A percentile compares a stretch with the other conserved stretches of the same genome.
These are phyloP conservation scores for Aspergillus olivimuriae DNA, from an alignment of 495 filamentous ascomycete species.

Conservation along the genomic window DNA sequence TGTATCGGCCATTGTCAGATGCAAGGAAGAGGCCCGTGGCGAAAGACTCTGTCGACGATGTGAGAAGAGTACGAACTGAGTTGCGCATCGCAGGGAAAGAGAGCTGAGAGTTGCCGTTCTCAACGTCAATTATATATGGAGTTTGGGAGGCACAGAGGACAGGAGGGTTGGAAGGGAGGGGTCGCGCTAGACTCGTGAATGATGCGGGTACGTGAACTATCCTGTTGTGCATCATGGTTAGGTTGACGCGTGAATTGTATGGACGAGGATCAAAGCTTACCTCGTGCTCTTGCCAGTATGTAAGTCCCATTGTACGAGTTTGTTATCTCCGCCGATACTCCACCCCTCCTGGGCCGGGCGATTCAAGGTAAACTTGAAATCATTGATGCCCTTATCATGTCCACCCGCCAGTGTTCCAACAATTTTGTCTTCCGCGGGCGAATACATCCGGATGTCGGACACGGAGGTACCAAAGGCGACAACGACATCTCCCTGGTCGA, in stretches of 20 bases:
- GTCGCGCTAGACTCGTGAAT: constrained; percentile 35
- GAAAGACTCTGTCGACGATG: constrained; percentile 30
- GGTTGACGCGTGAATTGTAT: constrained; percentile 1
- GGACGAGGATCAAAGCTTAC: constrained; percentile 31
- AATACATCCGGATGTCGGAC: constrained; percentile 50
- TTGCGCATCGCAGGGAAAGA: constrained; percentile 50
- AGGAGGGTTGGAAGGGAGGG: constrained; percentile 34
- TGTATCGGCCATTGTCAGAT: constrained; percentile 49
- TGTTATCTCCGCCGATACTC: constrained; percentile 56
- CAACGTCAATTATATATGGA: constrained; percentile 44
- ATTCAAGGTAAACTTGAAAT: constrained; percentile 50
- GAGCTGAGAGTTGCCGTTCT: constrained; percentile 33
- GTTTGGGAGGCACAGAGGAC: constrained; percentile 53
- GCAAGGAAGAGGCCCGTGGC: constrained; percentile 34
- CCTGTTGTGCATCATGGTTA: constrained; percentile 22
- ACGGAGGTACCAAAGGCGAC: constrained; percentile 50
- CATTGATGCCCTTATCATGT: constrained; percentile 48
- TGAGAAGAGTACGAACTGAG: constrained; percentile 43
- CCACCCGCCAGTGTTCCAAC: constrained; percentile 43
- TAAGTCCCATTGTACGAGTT: constrained; percentile 55
- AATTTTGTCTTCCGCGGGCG: constrained; percentile 44
- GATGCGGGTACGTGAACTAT: constrained; percentile 42
- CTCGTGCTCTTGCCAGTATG: constrained; percentile 38
- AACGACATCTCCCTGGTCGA: constrained; percentile 38
- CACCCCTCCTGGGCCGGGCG: constrained; percentile 41